phyloP scores from a whole-genome alignment of 306 rosid genomes.

The Lathyrus oleraceus region DNA sequence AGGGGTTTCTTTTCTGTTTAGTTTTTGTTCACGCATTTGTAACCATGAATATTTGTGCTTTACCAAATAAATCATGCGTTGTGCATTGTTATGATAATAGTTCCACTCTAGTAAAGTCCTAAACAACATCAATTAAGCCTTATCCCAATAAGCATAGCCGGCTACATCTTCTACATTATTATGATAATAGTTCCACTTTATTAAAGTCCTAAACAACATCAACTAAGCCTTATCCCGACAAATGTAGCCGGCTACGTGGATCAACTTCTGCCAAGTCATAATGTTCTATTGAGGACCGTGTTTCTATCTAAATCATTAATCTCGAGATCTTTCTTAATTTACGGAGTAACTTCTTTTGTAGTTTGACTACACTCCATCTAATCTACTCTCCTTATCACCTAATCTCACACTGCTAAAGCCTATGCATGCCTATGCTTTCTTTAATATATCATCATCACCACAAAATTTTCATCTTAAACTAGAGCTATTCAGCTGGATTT shows the following conservation, averaged over 20 bases:
- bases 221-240: too few relatives aligned
- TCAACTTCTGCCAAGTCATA: too few relatives aligned
- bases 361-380: too few relatives aligned
- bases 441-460: background rate
- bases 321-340: too few relatives aligned
- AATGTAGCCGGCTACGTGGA: too few relatives aligned
- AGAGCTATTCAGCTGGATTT: background rate
- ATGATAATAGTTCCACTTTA: background rate
- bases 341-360: too few relatives aligned
- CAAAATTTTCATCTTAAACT: slow-evolving; percentile 3
- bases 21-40: slow-evolving; percentile 3
- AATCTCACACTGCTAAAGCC: too few relatives aligned
- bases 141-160: too few relatives aligned
- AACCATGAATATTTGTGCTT: background rate
- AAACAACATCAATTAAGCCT: too few relatives aligned
- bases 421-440: background rate
- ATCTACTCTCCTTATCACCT: too few relatives aligned
- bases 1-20: slow-evolving; percentile 13
- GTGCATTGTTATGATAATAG: background rate
- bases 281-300: too few relatives aligned
- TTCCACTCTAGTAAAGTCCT: background rate
- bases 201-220: background rate
- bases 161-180: background rate
- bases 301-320: too few relatives aligned
- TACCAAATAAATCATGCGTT: slow-evolving; percentile 11